phyloP scores from a whole-genome alignment of 139 green algal species.

The Medakamo hakoo region DNA sequence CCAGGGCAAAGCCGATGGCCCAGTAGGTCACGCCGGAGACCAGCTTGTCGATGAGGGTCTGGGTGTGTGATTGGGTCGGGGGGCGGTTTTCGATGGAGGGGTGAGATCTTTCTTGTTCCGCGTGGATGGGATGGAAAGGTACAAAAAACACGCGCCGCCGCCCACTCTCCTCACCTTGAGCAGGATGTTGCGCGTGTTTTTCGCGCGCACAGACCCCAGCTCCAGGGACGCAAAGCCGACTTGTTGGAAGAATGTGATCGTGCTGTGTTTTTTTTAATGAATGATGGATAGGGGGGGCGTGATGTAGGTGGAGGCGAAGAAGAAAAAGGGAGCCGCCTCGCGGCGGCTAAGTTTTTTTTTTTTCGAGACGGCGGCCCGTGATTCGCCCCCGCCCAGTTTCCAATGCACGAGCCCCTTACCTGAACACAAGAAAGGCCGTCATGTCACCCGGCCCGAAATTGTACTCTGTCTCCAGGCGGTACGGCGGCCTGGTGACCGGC shows the following conservation, averaged over 20 bases:
- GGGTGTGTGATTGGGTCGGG: background rate
- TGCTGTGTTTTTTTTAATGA: too few species aligned
- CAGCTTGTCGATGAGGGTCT: conserved; percentile 10
- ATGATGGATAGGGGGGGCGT: too few species aligned
- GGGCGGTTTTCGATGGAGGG: conserved; percentile 11
- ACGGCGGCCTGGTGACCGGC: too few species aligned
- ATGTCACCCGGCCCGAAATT: background rate
- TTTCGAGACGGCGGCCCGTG: too few species aligned
- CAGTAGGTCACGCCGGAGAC: conserved; percentile 25
- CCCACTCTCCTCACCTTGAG: conserved; percentile 10
- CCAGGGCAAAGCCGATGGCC: conserved; percentile 48
- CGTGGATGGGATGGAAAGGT: background rate
- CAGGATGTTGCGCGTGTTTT: conserved; percentile 33
- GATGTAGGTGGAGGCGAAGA: too few species aligned
- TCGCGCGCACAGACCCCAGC: conserved; percentile 17
- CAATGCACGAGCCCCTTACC: background rate
- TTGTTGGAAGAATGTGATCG: background rate
- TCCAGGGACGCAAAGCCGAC: conserved; percentile 27
- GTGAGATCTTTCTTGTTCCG: background rate
- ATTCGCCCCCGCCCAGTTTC: too few species aligned
- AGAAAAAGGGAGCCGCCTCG: too few species aligned
- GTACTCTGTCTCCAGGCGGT: background rate
- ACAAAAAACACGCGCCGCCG: background rate
- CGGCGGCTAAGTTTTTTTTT: too few species aligned
- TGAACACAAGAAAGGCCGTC: background rate